Evolutionary conservation across 805 yeast genomes (phyloP).

Genomic region (Dipodascus geniculatus): DNA sequence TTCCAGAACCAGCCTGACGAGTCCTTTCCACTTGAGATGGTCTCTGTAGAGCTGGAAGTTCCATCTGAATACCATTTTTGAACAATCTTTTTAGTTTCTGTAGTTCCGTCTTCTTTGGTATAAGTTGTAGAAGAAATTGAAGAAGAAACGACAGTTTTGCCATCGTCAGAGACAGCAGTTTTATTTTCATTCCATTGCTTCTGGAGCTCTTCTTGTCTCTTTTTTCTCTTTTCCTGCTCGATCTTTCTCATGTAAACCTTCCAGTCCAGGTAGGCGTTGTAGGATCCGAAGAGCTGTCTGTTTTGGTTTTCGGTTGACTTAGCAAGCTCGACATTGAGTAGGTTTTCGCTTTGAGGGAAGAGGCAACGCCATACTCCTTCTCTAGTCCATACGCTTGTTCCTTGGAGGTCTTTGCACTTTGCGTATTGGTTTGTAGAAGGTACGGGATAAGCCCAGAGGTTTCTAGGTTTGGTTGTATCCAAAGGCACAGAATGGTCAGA

Average conservation of each 20-base stretch:
- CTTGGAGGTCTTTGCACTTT: constrained; percentile 51
- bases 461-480: background rate
- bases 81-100: constrained; percentile 19
- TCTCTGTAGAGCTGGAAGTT: constrained; percentile 19
- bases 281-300: constrained; percentile 44
- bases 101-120: constrained; percentile 16
- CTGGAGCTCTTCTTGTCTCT: background rate
- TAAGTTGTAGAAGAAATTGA: background rate
- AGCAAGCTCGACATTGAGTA: constrained; percentile 9
- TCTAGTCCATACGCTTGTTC: constrained; percentile 72
- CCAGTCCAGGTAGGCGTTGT: constrained; percentile 59
- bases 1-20: constrained; percentile 24
- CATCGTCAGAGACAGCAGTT: background rate
- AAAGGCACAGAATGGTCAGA: background rate
- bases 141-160: background rate
- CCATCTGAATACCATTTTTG: constrained; percentile 25
- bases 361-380: constrained; percentile 86
- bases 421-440: constrained; percentile 52
- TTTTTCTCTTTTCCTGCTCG: background rate
- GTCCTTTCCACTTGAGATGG: constrained; percentile 10
- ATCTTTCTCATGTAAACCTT: constrained; percentile 38
- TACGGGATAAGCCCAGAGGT: constrained; percentile 36
- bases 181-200: background rate
- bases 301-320: constrained; percentile 8
- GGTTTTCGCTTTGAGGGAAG: constrained; percentile 40